A percentile compares a stretch with the other conserved stretches of the same genome.
phyloP scores from a whole-genome alignment of 805 yeast species.

The Tetrapisispora phaffii region DNA sequence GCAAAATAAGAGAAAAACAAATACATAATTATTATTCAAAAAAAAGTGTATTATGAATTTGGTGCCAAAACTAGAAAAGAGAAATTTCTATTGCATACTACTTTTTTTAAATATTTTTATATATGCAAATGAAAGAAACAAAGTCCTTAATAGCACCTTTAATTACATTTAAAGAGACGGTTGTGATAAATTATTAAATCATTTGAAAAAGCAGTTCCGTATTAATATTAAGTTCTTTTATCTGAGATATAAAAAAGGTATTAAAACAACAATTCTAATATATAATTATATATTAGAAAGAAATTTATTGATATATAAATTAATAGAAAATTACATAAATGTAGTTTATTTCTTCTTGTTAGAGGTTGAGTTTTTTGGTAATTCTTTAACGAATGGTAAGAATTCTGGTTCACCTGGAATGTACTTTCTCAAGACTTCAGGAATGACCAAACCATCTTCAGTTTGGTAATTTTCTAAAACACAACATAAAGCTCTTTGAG shows the following conservation, averaged over 20 bases:
- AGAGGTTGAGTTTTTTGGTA: slow-evolving; percentile 90
- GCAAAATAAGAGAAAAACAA: slow-evolving; percentile 32
- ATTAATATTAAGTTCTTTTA: no score
- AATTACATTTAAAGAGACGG: no score
- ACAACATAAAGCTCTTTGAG: slow-evolving; percentile 97
- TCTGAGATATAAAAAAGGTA: no score
- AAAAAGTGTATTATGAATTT: not conserved
- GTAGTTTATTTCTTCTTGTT: slow-evolving; percentile 32
- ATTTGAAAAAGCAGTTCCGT: no score
- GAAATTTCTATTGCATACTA: not conserved
- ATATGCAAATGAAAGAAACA: no score
- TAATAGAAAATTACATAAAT: not conserved
- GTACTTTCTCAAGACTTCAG: slow-evolving; percentile 90
- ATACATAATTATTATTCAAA: slow-evolving; percentile 28
- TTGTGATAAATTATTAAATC: no score
- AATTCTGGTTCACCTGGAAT: slow-evolving; percentile 99
- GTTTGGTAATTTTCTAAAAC: slow-evolving; percentile 95
- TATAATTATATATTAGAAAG: not conserved
- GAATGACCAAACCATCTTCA: slow-evolving; percentile 86
- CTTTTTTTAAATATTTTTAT: not conserved
- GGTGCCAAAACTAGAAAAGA: not conserved
- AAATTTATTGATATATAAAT: not conserved
- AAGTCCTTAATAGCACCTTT: no score
- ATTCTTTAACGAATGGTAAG: slow-evolving; percentile 78
- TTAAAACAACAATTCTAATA: not conserved